Percentiles rank a stretch among this genome's conserved stretches.
These are phyloP conservation scores for Nitzschia sp. DNA, from an alignment of 108 stramenopile species.

Conservation along the genomic window DNA sequence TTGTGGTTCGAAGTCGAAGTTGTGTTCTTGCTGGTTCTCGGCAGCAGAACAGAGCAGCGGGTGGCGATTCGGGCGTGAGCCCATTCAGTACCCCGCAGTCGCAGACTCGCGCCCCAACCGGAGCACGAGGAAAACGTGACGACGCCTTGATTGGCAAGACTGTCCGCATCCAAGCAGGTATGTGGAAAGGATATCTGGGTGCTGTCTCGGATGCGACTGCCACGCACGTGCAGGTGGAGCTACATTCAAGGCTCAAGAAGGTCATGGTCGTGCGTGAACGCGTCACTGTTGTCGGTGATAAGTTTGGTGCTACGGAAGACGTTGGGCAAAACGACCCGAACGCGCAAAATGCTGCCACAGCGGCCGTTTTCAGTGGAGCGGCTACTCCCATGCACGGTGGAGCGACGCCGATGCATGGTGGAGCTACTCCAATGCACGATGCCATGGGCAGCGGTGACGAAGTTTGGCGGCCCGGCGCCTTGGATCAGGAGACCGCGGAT, in stretches of 20 bases:
- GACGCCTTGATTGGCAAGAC: constrained; percentile 88
- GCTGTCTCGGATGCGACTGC: constrained; percentile 86
- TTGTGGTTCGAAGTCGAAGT: constrained; percentile 87
- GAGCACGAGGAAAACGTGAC: constrained; percentile 60
- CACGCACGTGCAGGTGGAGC: constrained; percentile 88
- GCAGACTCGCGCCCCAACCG: constrained; percentile 46
- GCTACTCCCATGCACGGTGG: constrained; percentile 88
- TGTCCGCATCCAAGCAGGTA: constrained; percentile 88
- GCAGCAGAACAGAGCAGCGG: constrained; percentile 53
- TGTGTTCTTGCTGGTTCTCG: constrained; percentile 79
- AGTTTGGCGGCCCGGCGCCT: constrained; percentile 86
- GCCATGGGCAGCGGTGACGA: constrained; percentile 61
- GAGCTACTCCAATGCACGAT: constrained; percentile 89
- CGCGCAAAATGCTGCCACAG: constrained; percentile 32
- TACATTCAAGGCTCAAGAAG: constrained; percentile 89
- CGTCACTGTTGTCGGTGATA: constrained; percentile 87
- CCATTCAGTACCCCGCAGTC: constrained; percentile 82
- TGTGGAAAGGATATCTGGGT: constrained; percentile 93
- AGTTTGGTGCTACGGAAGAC: constrained; percentile 86
- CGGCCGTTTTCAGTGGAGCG: constrained; percentile 51
- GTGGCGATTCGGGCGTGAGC: constrained; percentile 55
- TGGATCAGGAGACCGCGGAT: constrained; percentile 31
- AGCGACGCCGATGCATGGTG: constrained; percentile 87
- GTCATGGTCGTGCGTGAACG: constrained; percentile 88
- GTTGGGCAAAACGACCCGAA: constrained; percentile 33